phyloP scores from a whole-genome alignment of 1,284 basidiomycete genomes.

The Athelia psychrophila region DNA sequence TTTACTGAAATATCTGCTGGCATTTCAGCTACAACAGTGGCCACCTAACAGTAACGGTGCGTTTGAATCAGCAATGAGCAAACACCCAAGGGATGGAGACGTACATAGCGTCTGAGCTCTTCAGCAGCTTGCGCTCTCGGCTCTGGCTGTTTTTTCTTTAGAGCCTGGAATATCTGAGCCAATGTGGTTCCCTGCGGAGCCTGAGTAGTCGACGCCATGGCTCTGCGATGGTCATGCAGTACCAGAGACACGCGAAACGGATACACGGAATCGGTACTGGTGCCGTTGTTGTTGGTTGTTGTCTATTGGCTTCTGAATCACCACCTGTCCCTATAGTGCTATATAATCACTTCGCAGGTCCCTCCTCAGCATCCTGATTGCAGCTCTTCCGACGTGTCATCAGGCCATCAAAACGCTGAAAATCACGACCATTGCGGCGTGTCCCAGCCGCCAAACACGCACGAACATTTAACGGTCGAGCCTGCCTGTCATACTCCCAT shows the following conservation, averaged over 20 bases:
- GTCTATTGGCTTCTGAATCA: too few species aligned
- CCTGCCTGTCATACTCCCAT: too few species aligned
- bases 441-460: too few species aligned
- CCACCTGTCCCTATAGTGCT: too few species aligned
- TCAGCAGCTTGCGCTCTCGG: conserved; percentile 60
- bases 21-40: conserved; percentile 70
- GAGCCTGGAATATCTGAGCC: conserved; percentile 60
- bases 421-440: too few species aligned
- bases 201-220: conserved; percentile 57
- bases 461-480: too few species aligned
- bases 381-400: too few species aligned
- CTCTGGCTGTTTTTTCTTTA: conserved; percentile 62
- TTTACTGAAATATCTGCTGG: conserved; percentile 73
- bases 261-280: too few species aligned
- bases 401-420: too few species aligned
- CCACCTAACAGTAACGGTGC: conserved; percentile 54
- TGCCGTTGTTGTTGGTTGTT: too few species aligned
- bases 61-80: conserved; percentile 6
- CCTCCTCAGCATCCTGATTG: too few species aligned
- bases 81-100: conserved; percentile 20
- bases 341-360: too few species aligned
- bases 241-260: neutral
- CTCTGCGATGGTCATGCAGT: neutral
- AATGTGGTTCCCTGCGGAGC: conserved; percentile 58
- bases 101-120: conserved; percentile 70